Evolutionary conservation across 257 asterid species (phyloP).

Genomic region (Phtheirospermum japonicum): DNA sequence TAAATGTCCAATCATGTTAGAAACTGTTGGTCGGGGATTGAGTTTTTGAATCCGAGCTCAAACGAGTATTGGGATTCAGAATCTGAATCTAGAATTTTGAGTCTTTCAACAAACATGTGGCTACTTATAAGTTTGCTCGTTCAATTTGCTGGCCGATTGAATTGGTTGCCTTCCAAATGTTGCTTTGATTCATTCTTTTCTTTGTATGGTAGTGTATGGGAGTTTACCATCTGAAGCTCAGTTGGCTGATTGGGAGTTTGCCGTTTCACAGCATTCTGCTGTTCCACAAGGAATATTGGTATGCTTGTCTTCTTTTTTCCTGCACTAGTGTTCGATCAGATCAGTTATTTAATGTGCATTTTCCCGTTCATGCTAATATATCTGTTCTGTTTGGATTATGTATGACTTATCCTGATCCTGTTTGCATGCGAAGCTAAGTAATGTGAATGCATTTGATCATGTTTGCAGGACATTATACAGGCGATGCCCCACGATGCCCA

Average conservation of each 20-base stretch:
- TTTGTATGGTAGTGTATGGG: conserved; percentile 71
- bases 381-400: background rate
- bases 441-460: conserved; percentile 34
- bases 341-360: background rate
- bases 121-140: background rate
- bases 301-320: conserved; percentile 38
- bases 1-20: too few species aligned
- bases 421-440: conserved; percentile 13
- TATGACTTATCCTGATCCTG: background rate
- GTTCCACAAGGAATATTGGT: conserved; percentile 44
- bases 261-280: conserved; percentile 75
- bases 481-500: conserved; percentile 99
- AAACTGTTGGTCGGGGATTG: too few species aligned
- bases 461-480: conserved; percentile 90
- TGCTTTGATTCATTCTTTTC: conserved; percentile 7
- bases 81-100: too few species aligned
- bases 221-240: conserved; percentile 83
- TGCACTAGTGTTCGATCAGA: conserved; percentile 7
- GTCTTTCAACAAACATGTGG: too few species aligned
- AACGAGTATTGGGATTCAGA: too few species aligned
- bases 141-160: background rate
- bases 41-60: too few species aligned
- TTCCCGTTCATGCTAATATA: conserved; percentile 6
- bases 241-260: conserved; percentile 93
- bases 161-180: background rate